Percentiles rank a stretch among this genome's conserved stretches.
phyloP scores from a whole-genome alignment of 176 grass and related monocot species.

The Cenchrus americanus region DNA sequence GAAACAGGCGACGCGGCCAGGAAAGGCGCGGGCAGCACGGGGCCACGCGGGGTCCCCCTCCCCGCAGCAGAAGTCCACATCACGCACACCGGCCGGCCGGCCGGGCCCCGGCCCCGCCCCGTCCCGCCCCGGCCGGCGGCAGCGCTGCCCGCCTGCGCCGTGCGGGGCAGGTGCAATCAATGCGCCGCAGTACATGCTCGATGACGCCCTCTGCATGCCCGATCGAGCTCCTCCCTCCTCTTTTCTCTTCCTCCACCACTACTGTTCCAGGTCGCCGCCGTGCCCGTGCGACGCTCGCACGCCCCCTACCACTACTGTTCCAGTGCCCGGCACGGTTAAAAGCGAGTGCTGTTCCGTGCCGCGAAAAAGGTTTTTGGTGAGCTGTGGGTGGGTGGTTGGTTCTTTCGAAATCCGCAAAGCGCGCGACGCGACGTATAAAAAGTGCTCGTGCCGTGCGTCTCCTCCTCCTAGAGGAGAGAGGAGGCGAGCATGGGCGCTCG shows the following conservation, averaged over 20 bases:
- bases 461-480: too few relatives aligned
- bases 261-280: slow-evolving; percentile 5
- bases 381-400: neutral
- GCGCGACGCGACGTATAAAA: slow-evolving; percentile 40
- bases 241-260: neutral
- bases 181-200: slow-evolving; percentile 2
- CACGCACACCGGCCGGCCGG: neutral
- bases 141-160: neutral
- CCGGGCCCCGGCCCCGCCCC: neutral
- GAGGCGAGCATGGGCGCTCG: neutral
- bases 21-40: neutral
- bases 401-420: slow-evolving; percentile 41
- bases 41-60: neutral
- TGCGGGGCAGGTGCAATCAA: slow-evolving; percentile 29
- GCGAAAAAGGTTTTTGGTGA: neutral
- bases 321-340: slow-evolving; percentile 12
- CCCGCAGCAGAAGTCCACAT: neutral
- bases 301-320: neutral
- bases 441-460: neutral
- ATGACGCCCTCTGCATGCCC: slow-evolving; percentile 9
- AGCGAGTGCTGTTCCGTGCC: neutral
- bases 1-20: neutral
- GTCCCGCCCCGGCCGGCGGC: neutral
- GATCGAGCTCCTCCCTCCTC: neutral
- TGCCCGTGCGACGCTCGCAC: neutral